Evolutionary conservation across 768 basidiomycete genomes (phyloP).

Genomic region (Leccinum obscurum): DNA sequence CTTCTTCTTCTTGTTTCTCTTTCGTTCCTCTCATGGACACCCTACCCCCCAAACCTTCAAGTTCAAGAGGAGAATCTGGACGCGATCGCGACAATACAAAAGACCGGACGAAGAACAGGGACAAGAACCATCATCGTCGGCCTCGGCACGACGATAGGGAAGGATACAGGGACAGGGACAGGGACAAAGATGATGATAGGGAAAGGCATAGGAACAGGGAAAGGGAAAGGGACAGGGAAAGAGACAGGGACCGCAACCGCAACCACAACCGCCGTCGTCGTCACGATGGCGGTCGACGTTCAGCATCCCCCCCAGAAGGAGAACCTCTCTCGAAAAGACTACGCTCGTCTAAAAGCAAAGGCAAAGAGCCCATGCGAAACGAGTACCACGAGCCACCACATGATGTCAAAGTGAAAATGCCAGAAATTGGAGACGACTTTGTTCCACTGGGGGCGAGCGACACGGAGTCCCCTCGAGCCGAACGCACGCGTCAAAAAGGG

Average conservation of each 20-base stretch:
- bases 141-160: conserved; percentile 12
- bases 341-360: conserved; percentile 21
- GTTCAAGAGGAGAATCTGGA: conserved; percentile 14
- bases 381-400: conserved; percentile 13
- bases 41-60: conserved; percentile 22
- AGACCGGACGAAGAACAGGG: conserved; percentile 9
- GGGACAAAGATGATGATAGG: not conserved
- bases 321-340: conserved; percentile 17
- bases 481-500: conserved; percentile 22
- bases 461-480: conserved; percentile 14
- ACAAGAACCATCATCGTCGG: conserved; percentile 8
- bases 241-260: not conserved
- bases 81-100: conserved; percentile 16
- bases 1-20: not conserved
- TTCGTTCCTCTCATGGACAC: conserved; percentile 16
- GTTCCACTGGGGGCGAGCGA: conserved; percentile 29
- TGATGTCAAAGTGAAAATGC: conserved; percentile 8
- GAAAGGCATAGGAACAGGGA: conserved; percentile 4
- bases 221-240: too few species aligned
- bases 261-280: conserved; percentile 3
- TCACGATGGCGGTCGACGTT: conserved; percentile 11
- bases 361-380: conserved; percentile 14
- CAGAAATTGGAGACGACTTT: conserved; percentile 28
- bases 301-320: conserved; percentile 16
- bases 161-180: conserved; percentile 2